phyloP scores from a whole-genome alignment of 2,329 filamentous ascomycete genomes.

The Juglanconis juglandina region DNA sequence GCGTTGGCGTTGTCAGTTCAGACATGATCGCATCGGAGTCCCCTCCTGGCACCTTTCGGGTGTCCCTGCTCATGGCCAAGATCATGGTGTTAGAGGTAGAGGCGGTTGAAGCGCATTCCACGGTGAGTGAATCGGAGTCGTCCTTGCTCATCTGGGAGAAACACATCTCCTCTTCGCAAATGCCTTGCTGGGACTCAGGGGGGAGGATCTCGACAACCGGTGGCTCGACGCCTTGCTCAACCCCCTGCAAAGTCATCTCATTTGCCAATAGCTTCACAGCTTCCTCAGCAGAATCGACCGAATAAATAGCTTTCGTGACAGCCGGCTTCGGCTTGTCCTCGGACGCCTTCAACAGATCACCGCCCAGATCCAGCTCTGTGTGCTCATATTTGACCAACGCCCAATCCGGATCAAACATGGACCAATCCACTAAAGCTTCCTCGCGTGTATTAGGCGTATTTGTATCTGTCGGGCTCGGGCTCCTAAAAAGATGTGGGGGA shows the following conservation, averaged over 20 bases:
- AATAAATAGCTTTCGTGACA: background rate
- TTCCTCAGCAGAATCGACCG: background rate
- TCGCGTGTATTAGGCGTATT: too few relatives aligned
- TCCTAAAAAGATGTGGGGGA: background rate
- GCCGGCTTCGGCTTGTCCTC: background rate
- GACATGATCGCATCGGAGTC: too few relatives aligned
- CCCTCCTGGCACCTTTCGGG: background rate
- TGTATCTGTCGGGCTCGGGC: too few relatives aligned
- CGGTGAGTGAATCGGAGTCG: background rate
- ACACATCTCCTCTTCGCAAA: background rate
- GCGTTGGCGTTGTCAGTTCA: too few relatives aligned
- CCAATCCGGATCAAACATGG: background rate
- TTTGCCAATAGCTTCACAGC: background rate
- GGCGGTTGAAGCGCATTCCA: background rate
- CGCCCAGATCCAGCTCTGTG: background rate
- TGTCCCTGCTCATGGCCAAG: background rate
- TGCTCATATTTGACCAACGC: too few relatives aligned
- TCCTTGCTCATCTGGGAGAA: background rate
- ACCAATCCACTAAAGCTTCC: background rate
- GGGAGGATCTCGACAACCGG: background rate
- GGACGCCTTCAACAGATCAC: background rate
- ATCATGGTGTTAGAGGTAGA: background rate
- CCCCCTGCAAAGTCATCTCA: background rate
- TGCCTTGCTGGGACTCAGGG: background rate
- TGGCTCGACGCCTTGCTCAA: background rate